Percentiles rank a stretch among this genome's conserved stretches.
These are phyloP conservation scores for Entomophthora muscae DNA, from an alignment of 371 early-diverging fungal genomes.

Conservation along the genomic window DNA sequence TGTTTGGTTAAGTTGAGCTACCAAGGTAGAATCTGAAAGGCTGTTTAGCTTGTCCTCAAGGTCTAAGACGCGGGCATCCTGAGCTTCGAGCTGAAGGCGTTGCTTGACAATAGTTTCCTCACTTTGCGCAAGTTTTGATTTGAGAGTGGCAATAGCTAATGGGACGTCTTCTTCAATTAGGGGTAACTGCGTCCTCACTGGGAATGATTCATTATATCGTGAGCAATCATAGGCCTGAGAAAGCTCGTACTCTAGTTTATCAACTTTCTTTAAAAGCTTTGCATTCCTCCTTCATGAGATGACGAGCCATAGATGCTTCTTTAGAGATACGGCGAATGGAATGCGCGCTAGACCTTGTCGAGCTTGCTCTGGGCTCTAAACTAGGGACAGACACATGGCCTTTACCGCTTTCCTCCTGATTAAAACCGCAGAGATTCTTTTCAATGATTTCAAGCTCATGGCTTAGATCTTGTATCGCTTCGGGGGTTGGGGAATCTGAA, in stretches of 20 bases:
- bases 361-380: background rate
- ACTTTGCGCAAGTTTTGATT: background rate
- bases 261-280: background rate
- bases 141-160: background rate
- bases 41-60: conserved; percentile 2
- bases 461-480: conserved; percentile 1
- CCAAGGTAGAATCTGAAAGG: background rate
- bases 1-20: background rate
- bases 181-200: too few species aligned
- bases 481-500: conserved; percentile 1
- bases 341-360: background rate
- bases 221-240: too few species aligned
- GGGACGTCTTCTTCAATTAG: conserved; percentile 1
- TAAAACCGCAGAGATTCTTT: background rate
- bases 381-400: background rate
- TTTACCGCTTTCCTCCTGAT: background rate
- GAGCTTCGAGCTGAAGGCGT: conserved; percentile 2
- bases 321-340: background rate
- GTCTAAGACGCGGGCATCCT: background rate
- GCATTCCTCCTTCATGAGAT: conserved; percentile 2
- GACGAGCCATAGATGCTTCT: background rate
- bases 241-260: background rate
- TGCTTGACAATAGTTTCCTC: conserved; percentile 1
- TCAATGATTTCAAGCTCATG: background rate
- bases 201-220: too few species aligned